Evolutionary conservation across 352 stramenopile species (phyloP).

Genomic region (Halophytophthora batemanensis): DNA sequence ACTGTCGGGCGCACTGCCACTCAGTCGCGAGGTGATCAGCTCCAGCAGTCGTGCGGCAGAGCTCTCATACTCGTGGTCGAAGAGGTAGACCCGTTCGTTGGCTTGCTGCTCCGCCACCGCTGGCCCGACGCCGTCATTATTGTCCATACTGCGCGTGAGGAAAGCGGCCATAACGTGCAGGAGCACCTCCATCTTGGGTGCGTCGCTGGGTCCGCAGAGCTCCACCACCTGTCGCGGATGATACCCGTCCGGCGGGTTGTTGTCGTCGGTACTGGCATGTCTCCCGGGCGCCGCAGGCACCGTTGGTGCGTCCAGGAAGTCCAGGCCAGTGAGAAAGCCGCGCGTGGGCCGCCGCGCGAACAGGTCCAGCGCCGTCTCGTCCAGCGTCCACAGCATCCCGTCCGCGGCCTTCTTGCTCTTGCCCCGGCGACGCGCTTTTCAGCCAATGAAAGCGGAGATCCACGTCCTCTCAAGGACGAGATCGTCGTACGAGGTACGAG

Average conservation of each 20-base stretch:
- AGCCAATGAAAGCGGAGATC: no score
- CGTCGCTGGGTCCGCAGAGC: conserved; percentile 38
- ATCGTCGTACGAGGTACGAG: no score
- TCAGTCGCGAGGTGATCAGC: conserved; percentile 18
- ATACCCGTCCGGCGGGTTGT: conserved; percentile 30
- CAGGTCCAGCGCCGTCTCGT: conserved; percentile 75
- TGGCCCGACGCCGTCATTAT: not conserved
- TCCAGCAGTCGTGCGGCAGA: conserved; percentile 24
- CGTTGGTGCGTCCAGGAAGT: conserved; percentile 51
- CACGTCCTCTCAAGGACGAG: no score
- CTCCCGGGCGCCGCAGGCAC: conserved; percentile 1
- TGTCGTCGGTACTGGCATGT: not conserved
- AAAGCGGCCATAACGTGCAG: conserved; percentile 59
- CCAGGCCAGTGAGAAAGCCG: conserved; percentile 53
- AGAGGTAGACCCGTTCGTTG: conserved; percentile 52
- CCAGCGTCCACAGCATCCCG: conserved; percentile 10
- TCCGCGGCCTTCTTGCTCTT: no score
- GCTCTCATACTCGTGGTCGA: conserved; percentile 61
- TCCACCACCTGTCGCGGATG: conserved; percentile 62
- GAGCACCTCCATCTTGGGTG: conserved; percentile 43
- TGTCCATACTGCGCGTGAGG: conserved; percentile 22
- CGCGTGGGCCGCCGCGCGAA: conserved; percentile 50
- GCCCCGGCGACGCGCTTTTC: no score
- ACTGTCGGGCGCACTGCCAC: conserved; percentile 4
- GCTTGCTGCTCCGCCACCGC: conserved; percentile 3